phyloP scores from a whole-genome alignment of 148 eudicot genomes.

The Rhododendron vialii region DNA sequence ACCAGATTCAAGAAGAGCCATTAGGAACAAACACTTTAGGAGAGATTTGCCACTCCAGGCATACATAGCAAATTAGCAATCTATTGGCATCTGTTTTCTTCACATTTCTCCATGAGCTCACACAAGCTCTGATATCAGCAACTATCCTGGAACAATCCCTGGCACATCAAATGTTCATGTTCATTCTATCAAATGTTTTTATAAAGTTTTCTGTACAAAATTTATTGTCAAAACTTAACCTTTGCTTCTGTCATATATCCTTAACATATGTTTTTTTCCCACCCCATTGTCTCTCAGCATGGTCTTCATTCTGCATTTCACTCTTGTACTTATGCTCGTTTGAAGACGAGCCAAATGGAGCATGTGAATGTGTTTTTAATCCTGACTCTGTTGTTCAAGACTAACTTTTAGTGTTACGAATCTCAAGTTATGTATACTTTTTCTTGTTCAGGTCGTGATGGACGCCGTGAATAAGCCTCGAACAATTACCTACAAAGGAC shows the following conservation, averaged over 20 bases:
- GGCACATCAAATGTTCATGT: not conserved
- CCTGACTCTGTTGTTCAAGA: not conserved
- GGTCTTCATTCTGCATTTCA: not conserved
- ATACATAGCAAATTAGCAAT: not conserved
- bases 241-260: not conserved
- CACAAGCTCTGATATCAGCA: not conserved
- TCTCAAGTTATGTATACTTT: constrained; percentile 3
- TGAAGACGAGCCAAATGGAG: not conserved
- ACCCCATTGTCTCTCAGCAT: not conserved
- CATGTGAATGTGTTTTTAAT: not conserved
- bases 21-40: not conserved
- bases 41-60: not conserved
- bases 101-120: not conserved
- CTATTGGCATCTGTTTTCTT: not conserved
- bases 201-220: not conserved
- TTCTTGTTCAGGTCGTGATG: constrained; percentile 80
- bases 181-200: not conserved
- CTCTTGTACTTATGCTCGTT: no score
- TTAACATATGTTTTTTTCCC: not conserved
- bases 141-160: not conserved
- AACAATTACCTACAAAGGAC: constrained; percentile 84
- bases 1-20: not conserved
- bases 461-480: constrained; percentile 96
- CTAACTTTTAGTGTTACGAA: not conserved
- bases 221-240: not conserved